Percentiles rank a stretch among this genome's conserved stretches.
Conservation (phyloP, 169 alveolate genomes). For the Cryptosporidium tyzzeri region DNA sequence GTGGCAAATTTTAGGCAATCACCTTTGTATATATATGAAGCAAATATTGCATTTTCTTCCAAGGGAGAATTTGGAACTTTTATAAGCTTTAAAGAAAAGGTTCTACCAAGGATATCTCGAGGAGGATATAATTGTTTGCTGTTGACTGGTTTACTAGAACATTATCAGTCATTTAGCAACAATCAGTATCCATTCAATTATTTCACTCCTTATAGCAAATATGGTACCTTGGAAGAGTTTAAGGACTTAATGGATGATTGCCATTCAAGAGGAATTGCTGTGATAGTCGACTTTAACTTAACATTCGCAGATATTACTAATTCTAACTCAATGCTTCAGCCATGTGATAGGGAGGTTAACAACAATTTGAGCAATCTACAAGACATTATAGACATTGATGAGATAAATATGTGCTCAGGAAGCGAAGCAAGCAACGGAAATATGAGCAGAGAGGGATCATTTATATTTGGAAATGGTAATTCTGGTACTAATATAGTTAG, state of each 20-base stretch:
- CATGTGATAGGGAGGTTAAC: constrained; percentile 56
- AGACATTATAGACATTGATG: constrained; percentile 6
- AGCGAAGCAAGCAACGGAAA: background rate
- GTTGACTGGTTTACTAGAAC: constrained; percentile 61
- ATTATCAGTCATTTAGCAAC: constrained; percentile 82
- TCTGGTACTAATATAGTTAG: background rate
- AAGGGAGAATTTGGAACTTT: constrained; percentile 88
- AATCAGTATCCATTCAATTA: constrained; percentile 20
- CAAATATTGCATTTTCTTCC: constrained; percentile 88
- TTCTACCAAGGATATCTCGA: constrained; percentile 90
- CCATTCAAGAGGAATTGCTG: constrained; percentile 54
- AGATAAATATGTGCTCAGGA: background rate
- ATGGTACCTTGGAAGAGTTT: constrained; percentile 60
- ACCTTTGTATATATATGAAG: constrained; percentile 90
- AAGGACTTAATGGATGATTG: constrained; percentile 49
- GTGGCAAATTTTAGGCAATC: constrained; percentile 27
- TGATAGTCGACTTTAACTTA: constrained; percentile 42
- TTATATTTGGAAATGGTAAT: constrained; percentile 3
- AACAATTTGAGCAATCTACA: constrained; percentile 28
- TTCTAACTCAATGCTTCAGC: constrained; percentile 50
- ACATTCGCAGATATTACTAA: constrained; percentile 66
- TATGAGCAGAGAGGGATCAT: background rate
- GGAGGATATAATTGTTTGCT: constrained; percentile 87
- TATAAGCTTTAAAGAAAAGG: constrained; percentile 87
- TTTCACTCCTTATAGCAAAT: constrained; percentile 52